A percentile compares a stretch with the other conserved stretches of the same genome.
These are phyloP conservation scores for Cyberlindnera mrakii DNA, from an alignment of 805 yeast species.

Conservation along the genomic window DNA sequence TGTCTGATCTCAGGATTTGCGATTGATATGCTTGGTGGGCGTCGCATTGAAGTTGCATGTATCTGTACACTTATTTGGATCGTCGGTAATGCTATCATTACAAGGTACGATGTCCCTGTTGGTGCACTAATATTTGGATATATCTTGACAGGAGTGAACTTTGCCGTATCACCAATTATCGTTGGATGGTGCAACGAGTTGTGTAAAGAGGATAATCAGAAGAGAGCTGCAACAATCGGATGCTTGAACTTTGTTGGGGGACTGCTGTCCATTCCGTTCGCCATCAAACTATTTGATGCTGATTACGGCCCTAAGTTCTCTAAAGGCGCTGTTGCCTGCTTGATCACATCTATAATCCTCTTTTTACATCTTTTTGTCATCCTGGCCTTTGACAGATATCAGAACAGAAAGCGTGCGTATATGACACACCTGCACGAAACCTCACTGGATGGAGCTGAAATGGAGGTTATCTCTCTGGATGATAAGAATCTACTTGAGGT, in stretches of 20 bases:
- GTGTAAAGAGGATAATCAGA: conserved; percentile 20
- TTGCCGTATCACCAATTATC: conserved; percentile 14
- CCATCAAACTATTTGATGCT: conserved; percentile 13
- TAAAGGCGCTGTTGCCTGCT: conserved; percentile 12
- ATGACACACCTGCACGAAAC: background rate
- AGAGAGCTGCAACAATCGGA: conserved; percentile 20
- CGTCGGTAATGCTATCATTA: conserved; percentile 15
- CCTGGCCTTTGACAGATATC: conserved; percentile 17
- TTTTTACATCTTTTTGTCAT: conserved; percentile 15
- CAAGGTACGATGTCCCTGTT: conserved; percentile 12
- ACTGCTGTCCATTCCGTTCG: conserved; percentile 13
- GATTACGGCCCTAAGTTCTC: conserved; percentile 16
- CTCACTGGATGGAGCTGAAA: background rate
- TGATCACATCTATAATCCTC: conserved; percentile 5
- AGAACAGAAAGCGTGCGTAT: conserved; percentile 15
- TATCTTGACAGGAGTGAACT: conserved; percentile 11
- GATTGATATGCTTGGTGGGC: conserved; percentile 16
- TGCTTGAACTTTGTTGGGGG: conserved; percentile 17
- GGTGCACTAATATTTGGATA: conserved; percentile 15
- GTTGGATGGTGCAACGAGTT: conserved; percentile 22
- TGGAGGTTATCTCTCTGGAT: background rate
- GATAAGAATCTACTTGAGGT: background rate
- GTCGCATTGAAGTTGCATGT: conserved; percentile 12
- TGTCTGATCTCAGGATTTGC: conserved; percentile 14
- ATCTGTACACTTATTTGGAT: conserved; percentile 6